Conservation (phyloP, 768 basidiomycete species). For the Tremella yokohamensis region DNA sequence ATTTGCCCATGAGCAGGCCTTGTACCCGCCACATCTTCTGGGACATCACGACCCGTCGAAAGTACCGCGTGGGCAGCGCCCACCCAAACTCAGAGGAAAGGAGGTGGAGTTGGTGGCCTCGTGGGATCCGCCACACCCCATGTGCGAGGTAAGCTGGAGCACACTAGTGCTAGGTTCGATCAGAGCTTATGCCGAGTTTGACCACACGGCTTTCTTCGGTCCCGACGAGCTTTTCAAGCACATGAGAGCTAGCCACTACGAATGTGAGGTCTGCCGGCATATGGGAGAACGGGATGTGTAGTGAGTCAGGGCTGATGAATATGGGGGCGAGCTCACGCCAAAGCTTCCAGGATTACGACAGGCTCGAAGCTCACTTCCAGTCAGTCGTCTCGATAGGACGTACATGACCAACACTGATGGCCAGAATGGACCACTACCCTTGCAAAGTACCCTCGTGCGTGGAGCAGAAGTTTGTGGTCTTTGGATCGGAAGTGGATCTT, state of each 20-base stretch:
- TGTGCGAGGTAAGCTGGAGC: slow-evolving; percentile 47
- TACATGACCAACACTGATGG: not conserved
- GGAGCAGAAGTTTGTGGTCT: slow-evolving; percentile 90
- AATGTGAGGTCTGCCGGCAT: slow-evolving; percentile 90
- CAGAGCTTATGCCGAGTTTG: slow-evolving; percentile 58
- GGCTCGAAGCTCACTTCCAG: not conserved
- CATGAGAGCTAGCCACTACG: slow-evolving; percentile 89
- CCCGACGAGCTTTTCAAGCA: slow-evolving; percentile 90
- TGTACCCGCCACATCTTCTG: slow-evolving; percentile 68
- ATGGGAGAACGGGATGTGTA: slow-evolving; percentile 77
- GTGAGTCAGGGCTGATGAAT: slow-evolving; percentile 56
- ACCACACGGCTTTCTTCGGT: slow-evolving; percentile 87
- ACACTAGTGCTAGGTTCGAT: not conserved
- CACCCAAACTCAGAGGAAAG: slow-evolving; percentile 36
- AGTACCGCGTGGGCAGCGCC: slow-evolving; percentile 42
- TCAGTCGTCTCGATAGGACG: too few relatives aligned
- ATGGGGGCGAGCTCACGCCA: not conserved
- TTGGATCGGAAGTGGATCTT: slow-evolving; percentile 78
- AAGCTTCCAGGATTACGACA: slow-evolving; percentile 5
- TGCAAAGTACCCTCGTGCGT: slow-evolving; percentile 72
- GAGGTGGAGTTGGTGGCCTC: slow-evolving; percentile 46
- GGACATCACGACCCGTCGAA: slow-evolving; percentile 74
- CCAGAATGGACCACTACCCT: slow-evolving; percentile 62
- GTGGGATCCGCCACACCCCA: slow-evolving; percentile 51
- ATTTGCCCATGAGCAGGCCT: slow-evolving; percentile 87